Conservation (phyloP, 805 yeast genomes). For the Tanozyma kutaoensis region DNA sequence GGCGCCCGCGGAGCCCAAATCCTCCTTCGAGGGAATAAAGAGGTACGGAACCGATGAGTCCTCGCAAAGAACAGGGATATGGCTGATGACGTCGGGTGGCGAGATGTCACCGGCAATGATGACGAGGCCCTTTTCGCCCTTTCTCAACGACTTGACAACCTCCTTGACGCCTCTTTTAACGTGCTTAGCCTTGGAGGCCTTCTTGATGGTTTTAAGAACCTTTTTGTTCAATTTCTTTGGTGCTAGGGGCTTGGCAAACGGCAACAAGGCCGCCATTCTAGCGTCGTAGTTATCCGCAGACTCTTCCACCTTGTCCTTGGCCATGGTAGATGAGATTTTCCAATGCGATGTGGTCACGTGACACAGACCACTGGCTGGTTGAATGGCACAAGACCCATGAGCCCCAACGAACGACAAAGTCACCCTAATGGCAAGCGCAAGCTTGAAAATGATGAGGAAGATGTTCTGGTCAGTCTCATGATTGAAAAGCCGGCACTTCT, state of each 20-base stretch:
- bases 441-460: neutral
- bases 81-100: conserved; percentile 94
- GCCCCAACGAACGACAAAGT: no score
- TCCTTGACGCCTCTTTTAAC: conserved; percentile 98
- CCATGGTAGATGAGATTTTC: conserved; percentile 11
- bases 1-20: conserved; percentile 96
- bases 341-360: conserved; percentile 3
- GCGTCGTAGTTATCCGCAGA: conserved; percentile 73
- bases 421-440: no score
- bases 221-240: conserved; percentile 92
- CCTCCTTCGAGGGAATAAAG: conserved; percentile 95
- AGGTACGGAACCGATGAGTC: conserved; percentile 84
- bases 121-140: conserved; percentile 96
- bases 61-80: conserved; percentile 94
- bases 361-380: conserved; percentile 1
- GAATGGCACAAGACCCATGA: no score
- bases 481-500: conserved; percentile 1
- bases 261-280: conserved; percentile 79
- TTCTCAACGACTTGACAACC: conserved; percentile 93
- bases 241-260: conserved; percentile 92
- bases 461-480: neutral
- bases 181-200: conserved; percentile 96
- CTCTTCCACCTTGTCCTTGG: conserved; percentile 30
- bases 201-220: conserved; percentile 88
- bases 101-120: conserved; percentile 96